A percentile compares a stretch with the other conserved stretches of the same genome.
phyloP scores from a whole-genome alignment of 169 alveolate species.

The Plasmodium inui region DNA sequence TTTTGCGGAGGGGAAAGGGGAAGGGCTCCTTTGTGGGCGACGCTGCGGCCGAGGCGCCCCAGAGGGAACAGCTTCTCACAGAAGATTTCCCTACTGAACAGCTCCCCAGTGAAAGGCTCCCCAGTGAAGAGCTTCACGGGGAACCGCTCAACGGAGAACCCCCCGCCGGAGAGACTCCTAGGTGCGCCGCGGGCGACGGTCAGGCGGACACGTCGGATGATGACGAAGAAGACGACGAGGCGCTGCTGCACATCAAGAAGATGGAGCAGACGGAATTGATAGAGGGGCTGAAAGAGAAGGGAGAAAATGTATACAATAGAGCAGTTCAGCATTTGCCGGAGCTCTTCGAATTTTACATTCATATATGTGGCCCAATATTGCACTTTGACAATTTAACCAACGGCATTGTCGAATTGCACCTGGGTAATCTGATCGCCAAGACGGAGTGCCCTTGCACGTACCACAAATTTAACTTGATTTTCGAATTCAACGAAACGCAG shows the following conservation, averaged over 20 bases:
- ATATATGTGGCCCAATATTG: constrained; percentile 84
- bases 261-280: constrained; percentile 61
- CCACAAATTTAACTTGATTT: constrained; percentile 79
- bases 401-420: constrained; percentile 83
- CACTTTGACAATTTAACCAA: constrained; percentile 82
- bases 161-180: neutral
- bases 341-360: constrained; percentile 76
- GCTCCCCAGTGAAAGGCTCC: neutral
- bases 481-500: constrained; percentile 89
- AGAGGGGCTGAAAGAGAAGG: constrained; percentile 75
- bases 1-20: constrained; percentile 1
- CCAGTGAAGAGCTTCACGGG: neutral
- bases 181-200: neutral
- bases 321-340: constrained; percentile 78
- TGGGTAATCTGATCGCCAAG: constrained; percentile 85
- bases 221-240: constrained; percentile 55
- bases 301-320: constrained; percentile 75
- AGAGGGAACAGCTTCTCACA: constrained; percentile 3
- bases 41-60: neutral
- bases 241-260: constrained; percentile 42
- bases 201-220: constrained; percentile 27
- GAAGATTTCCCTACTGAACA: neutral
- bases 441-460: constrained; percentile 86
- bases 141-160: neutral
- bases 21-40: neutral